Evolutionary conservation across 2,329 filamentous ascomycete species (phyloP).

Genomic region (Fusarium sp.): DNA sequence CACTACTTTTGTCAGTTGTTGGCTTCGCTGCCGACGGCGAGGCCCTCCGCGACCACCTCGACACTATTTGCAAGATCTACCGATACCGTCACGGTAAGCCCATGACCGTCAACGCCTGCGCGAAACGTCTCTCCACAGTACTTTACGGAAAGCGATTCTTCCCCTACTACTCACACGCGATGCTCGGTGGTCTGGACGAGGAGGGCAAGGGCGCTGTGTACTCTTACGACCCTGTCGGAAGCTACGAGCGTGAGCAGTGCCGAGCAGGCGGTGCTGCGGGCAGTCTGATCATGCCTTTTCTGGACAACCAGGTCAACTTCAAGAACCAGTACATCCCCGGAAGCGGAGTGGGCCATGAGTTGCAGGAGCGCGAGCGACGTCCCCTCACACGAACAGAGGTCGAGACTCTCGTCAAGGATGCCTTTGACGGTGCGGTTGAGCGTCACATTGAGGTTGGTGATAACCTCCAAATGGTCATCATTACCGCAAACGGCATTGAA

Average conservation of each 20-base stretch:
- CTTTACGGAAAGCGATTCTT: conserved; percentile 99
- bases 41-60: conserved; percentile 91
- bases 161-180: conserved; percentile 96
- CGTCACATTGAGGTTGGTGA: conserved; percentile 99
- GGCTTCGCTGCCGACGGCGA: conserved; percentile 96
- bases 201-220: conserved; percentile 94
- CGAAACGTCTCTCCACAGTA: conserved; percentile 92
- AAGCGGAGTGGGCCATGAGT: conserved; percentile 81
- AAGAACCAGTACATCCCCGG: conserved; percentile 97
- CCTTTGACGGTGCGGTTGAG: conserved; percentile 97
- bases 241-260: conserved; percentile 97
- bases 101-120: conserved; percentile 93
- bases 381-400: conserved; percentile 78
- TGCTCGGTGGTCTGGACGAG: conserved; percentile 93
- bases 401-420: conserved; percentile 91
- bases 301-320: conserved; percentile 99
- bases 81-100: conserved; percentile 97
- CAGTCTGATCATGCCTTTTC: conserved; percentile 97
- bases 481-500: conserved; percentile 87
- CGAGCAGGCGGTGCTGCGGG: conserved; percentile 91
- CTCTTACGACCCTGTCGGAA: conserved; percentile 97
- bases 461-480: conserved; percentile 92
- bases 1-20: conserved; percentile 90
- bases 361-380: conserved; percentile 75
- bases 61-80: conserved; percentile 98